Conservation (phyloP, 139 green algal genomes). For the Coelastrella sp. region DNA sequence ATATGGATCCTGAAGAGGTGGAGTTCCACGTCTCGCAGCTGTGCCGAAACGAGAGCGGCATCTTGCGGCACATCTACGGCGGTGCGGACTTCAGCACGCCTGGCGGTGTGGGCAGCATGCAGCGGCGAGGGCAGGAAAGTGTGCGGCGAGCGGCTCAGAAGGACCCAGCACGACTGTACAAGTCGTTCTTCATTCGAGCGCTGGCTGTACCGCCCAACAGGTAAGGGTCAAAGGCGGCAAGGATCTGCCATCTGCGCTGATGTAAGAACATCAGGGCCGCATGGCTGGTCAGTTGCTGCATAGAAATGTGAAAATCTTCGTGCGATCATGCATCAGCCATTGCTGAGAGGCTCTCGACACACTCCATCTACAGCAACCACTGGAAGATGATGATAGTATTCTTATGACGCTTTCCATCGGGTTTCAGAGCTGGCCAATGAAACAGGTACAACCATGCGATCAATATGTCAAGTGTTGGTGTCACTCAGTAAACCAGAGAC, state of each 20-base stretch:
- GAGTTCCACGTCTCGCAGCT: conserved; percentile 78
- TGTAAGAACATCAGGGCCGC: too few relatives aligned
- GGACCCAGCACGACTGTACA: conserved; percentile 53
- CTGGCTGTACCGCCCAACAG: conserved; percentile 93
- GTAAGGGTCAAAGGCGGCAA: not conserved
- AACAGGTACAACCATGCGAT: not conserved
- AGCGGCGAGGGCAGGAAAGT: conserved; percentile 15
- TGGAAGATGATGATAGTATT: too few relatives aligned
- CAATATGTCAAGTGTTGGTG: not conserved
- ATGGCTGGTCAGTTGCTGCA: too few relatives aligned
- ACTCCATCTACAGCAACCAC: too few relatives aligned
- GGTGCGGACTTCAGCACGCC: not conserved
- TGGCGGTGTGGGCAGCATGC: not conserved
- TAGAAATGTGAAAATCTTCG: too few relatives aligned
- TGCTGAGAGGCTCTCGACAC: too few relatives aligned
- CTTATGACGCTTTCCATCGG: too few relatives aligned
- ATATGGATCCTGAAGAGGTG: conserved; percentile 83
- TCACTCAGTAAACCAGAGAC: not conserved
- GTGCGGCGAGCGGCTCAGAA: not conserved
- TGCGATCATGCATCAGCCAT: too few relatives aligned
- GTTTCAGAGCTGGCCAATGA: too few relatives aligned
- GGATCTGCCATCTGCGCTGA: too few relatives aligned
- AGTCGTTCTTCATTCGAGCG: conserved; percentile 91
- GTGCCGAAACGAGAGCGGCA: conserved; percentile 76
- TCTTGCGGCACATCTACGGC: conserved; percentile 80